Base-by-base conservation (phyloP, 2,329 filamentous ascomycete genomes). In the Talaromyces rugulosus region DNA sequence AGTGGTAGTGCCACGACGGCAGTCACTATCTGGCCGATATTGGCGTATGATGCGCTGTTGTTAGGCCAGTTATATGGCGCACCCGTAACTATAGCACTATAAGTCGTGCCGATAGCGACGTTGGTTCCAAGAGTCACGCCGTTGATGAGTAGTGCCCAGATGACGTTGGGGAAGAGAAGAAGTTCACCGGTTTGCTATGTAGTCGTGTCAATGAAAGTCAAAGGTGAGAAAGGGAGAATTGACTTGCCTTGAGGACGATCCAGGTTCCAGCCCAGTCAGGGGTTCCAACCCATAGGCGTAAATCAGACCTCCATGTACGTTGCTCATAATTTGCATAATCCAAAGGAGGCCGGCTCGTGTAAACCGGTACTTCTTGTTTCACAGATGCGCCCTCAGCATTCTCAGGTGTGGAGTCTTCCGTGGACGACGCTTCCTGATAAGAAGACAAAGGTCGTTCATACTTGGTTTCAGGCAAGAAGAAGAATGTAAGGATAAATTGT, bases 381-480 rank as follows among this genome's bases (percentile, higher is more conserved):
- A 66, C 23, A 40, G 62, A 33, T 58, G 68, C 36, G 60, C 67
- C 64, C 59, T 64, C 60, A 56, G 60, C 31, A 34, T 65, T 54
- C 34, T 70, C 18, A 58, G 23, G 44, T 5, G 66, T 36, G 28
- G 65, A 56, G 1, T 65, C 66, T 6, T 66, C 64, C 2, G 65
- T 65, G 1, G 66, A 66, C 3, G 64, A 64, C 44, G 16, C 56
- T 44, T 77, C 75, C 34, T 77, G 76, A 56, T 77, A 80, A 0
- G 78, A 72, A 1, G 67, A 65, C 0, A 76, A 63, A 1, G 74
- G 67, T 0, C 78, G 74, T 34, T 73, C 64, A 59, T 81, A 81
- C 56, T 77, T 75, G 1, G 77, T 79, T 67, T 81, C 79, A 0
- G 78, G 78, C 0, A 81, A 70, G 36, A 77, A 73, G 62, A 79